Base-by-base conservation (phyloP, 2,329 filamentous ascomycete species). In the Aspergillus unguis region DNA sequence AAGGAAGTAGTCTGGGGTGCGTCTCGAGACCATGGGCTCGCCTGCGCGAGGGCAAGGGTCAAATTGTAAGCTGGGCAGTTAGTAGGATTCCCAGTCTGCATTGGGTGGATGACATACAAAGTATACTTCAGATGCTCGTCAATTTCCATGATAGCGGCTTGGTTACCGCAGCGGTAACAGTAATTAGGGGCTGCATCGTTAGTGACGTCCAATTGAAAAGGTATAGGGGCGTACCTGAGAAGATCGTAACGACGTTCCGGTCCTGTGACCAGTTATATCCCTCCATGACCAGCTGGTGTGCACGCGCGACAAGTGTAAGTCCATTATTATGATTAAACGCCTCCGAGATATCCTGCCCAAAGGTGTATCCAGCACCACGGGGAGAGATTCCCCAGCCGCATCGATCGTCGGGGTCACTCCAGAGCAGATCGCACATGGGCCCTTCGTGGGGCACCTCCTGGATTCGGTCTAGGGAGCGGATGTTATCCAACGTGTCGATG, bases 101-200 rank as follows among this genome's bases (percentile, higher is more conserved):
- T 27, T 51, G 17, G 26, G 44, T 35, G 31, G n/a, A 42, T 36
- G 29, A 85, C 91, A 75, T 83, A 96, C 92, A 99, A 97, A 68
- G 94, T 97, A 77, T 97, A 99, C 80, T 99, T 97, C 71, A 99
- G 79, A 74, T 97, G 92, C 77, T 99, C 94, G 62, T 97, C 94
- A 74, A 99, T 99, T 77, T 97, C 94, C 94, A 99, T 99, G 73
- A 99, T 97, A n/a, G 94, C 94, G 52, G 94, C 94, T 76, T 97
- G 94, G 76, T 99, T 99, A 70, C 94, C 94, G 71, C 94, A 99
- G 73, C 94, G 85, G 81, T 99, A 97, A 80, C 92, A 99, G 81
- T 99, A 99, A 74, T 92, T 92, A 58, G 88, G 88, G 49, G 88
- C 88, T 80, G 56, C 6, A 36, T 17, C 37, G 58, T 74, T 60